Conservation (phyloP, 1,284 basidiomycete genomes). For the Fistulina hepatica region DNA sequence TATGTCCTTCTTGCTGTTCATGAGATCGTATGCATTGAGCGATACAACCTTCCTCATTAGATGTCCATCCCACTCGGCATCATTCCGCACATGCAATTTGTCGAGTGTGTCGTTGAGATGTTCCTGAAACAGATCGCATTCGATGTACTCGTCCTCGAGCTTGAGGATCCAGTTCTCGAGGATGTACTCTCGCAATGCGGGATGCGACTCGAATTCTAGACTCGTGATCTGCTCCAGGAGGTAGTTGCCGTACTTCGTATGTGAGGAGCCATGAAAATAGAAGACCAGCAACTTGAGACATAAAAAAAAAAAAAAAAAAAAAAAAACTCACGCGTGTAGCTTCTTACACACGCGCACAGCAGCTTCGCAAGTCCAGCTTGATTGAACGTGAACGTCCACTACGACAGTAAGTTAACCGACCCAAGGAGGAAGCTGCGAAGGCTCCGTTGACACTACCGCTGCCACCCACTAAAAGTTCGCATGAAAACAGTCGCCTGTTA, state of each 20-base stretch:
- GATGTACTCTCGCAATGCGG: background rate
- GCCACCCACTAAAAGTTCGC: too few relatives aligned
- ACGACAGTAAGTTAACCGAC: too few relatives aligned
- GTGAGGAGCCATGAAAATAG: slow-evolving; percentile 9
- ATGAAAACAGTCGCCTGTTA: too few relatives aligned
- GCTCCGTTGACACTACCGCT: too few relatives aligned
- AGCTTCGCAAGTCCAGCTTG: too few relatives aligned
- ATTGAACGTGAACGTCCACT: too few relatives aligned
- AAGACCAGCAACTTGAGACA: slow-evolving; percentile 9
- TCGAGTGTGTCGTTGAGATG: background rate
- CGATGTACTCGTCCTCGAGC: background rate
- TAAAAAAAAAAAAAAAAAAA: too few relatives aligned
- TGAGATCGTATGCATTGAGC: background rate
- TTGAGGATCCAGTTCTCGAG: background rate
- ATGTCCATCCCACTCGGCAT: too few relatives aligned
- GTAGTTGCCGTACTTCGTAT: slow-evolving; percentile 9
- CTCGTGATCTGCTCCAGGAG: slow-evolving; percentile 9
- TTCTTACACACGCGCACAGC: too few relatives aligned
- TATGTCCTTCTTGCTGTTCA: background rate
- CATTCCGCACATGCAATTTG: too few relatives aligned
- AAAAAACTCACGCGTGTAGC: too few relatives aligned
- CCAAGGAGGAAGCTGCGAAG: too few relatives aligned
- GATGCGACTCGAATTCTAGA: slow-evolving; percentile 8
- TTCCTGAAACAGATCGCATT: background rate
- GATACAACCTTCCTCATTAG: background rate